These are phyloP conservation scores for Mycosarcoma maydis DNA, from an alignment of 1,284 basidiomycete species.

Conservation along the genomic window DNA sequence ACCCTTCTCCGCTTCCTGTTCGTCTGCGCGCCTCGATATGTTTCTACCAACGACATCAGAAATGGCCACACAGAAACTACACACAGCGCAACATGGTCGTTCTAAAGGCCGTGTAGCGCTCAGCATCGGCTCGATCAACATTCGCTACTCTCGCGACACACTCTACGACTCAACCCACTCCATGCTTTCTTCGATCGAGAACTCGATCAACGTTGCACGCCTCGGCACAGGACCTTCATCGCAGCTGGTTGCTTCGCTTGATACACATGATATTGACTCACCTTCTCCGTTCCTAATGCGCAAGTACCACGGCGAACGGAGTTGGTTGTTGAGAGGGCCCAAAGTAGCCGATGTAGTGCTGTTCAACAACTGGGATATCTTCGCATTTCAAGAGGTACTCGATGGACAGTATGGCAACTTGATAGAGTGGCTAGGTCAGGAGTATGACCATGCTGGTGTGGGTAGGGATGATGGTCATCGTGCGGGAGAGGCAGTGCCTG, in stretches of 20 bases:
- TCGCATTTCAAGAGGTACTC: conserved; percentile 55
- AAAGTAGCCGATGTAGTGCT: conserved; percentile 41
- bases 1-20: conserved; percentile 15
- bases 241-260: no score
- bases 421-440: conserved; percentile 24
- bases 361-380: conserved; percentile 49
- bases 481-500: conserved; percentile 50
- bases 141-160: conserved; percentile 39
- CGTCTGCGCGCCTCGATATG: conserved; percentile 6
- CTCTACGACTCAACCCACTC: conserved; percentile 20
- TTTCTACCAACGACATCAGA: conserved; percentile 1
- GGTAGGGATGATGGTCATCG: conserved; percentile 41
- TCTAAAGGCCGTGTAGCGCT: conserved; percentile 15
- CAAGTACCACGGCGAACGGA: conserved; percentile 39
- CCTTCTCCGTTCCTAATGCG: conserved; percentile 23
- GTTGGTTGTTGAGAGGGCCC: conserved; percentile 38
- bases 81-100: not conserved
- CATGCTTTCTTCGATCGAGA: conserved; percentile 4
- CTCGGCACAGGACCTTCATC: not conserved
- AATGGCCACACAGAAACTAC: conserved; percentile 3
- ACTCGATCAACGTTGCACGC: conserved; percentile 10
- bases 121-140: conserved; percentile 41
- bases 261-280: no score
- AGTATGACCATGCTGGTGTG: conserved; percentile 46
- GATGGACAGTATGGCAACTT: conserved; percentile 33